Evolutionary conservation across 2,329 filamentous ascomycete genomes (phyloP).

Genomic region (Cryphonectria naterciae): DNA sequence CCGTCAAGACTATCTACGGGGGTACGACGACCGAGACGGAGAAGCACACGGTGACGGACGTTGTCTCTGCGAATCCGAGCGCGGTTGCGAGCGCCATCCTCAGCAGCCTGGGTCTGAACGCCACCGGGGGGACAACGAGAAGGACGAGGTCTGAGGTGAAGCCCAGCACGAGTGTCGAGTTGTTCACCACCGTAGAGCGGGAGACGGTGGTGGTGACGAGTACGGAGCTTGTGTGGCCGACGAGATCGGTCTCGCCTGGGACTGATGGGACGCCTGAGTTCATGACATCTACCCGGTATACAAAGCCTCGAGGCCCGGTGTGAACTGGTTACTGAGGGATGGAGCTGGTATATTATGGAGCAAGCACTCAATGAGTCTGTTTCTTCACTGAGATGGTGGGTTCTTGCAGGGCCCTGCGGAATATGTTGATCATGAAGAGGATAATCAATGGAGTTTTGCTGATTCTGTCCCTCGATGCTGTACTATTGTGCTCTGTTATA

Average conservation of each 20-base stretch:
- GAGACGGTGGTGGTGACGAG: conserved; percentile 1
- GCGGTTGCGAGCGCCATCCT: background rate
- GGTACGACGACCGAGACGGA: background rate
- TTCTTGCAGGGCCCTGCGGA: background rate
- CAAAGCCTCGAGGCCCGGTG: background rate
- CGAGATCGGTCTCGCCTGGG: background rate
- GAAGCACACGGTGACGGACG: background rate
- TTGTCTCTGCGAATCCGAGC: background rate
- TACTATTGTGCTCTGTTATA: background rate
- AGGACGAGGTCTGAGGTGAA: background rate
- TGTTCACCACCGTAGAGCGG: background rate
- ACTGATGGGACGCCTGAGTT: background rate
- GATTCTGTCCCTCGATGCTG: background rate
- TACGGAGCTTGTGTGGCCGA: background rate
- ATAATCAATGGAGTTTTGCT: background rate
- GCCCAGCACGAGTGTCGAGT: background rate
- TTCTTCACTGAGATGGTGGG: background rate
- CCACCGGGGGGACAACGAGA: background rate
- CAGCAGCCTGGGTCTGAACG: background rate
- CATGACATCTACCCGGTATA: background rate
- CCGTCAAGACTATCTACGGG: background rate
- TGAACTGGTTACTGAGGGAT: background rate
- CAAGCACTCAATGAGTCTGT: background rate
- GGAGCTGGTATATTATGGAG: background rate
- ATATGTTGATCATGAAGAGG: background rate